Evolutionary conservation across 805 yeast genomes (phyloP), one percentile per base, ranked within the genome.

Genomic region (Lipomyces sp.): DNA sequence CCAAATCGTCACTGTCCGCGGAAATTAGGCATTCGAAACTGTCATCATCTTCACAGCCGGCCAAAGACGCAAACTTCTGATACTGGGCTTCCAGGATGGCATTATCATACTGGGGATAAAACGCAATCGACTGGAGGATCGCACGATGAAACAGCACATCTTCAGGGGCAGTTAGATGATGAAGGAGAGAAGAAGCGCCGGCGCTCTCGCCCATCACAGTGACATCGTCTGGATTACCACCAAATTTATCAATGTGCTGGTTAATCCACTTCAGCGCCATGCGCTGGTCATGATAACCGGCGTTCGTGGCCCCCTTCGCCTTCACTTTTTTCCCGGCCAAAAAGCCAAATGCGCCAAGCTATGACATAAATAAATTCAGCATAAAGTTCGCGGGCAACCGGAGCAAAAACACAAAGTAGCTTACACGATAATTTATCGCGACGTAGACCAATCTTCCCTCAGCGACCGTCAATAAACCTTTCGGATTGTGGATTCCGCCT

Each of bases 191-290:
- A 60, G 67, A 81, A 37, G 42, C 81, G 33, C 83, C 83, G 7
- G 83, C 81, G 54, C 76, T 71, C 67, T 78, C 78, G 7, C 83
- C 82, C 69, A 77, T 73, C n/a, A 80, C 69, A 1, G 81, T 78
- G 18, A 80, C 75, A 63, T 69, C 70, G 35, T 72, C 66, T 0
- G 78, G 75, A 63, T 80, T 73, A 33, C 83, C 82, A 13, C 82
- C 82, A 69, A 80, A 80, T 42, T 63, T 57, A 10, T 55, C 69
- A 59, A 80, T 80, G 67, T 80, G 75, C 50, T 74, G 73, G 50
- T 73, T 65, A 18, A 76, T 73, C 83, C 83, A 80, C 18, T 75
- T 71, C 34, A 78, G 67, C 2, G 80, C 82, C 24, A 62, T 56
- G 15, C 78, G 70, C 60, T 77, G 81, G 63, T 80, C 83, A 53